Percentiles rank a stretch among this genome's conserved stretches.
phyloP scores from a whole-genome alignment of 2,329 filamentous ascomycete genomes.

The Fusarium algeriense region DNA sequence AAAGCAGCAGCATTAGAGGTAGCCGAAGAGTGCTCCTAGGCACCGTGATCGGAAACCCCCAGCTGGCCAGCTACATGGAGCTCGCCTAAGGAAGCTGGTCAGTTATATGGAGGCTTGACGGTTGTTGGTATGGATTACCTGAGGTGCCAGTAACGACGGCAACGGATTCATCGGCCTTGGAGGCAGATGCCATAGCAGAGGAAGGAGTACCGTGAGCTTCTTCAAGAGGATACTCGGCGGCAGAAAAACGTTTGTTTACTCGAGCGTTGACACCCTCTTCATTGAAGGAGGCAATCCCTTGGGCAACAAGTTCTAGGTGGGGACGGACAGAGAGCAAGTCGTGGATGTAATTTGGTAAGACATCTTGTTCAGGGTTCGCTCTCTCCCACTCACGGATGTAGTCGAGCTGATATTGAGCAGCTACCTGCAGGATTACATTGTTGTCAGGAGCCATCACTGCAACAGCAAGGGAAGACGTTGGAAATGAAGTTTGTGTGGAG shows the following conservation, averaged over 20 bases:
- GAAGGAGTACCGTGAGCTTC: neutral
- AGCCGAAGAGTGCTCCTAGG: neutral
- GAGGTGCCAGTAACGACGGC: neutral
- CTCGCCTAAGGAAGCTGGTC: neutral
- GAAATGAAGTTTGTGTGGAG: accelerated
- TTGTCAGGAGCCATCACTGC: neutral
- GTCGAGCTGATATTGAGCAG: neutral
- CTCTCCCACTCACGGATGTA: neutral
- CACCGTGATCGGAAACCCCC: neutral
- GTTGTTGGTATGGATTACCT: neutral
- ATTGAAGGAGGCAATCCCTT: neutral
- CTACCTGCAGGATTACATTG: neutral
- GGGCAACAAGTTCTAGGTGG: neutral
- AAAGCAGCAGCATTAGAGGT: neutral
- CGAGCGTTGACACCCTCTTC: neutral
- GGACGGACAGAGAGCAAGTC: neutral
- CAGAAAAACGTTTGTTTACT: neutral
- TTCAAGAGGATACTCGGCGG: neutral
- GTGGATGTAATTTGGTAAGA: accelerated
- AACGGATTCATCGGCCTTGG: neutral
- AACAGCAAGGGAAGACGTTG: too few relatives aligned
- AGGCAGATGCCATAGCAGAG: neutral
- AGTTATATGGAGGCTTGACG: neutral
- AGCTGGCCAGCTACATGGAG: neutral
- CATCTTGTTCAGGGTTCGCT: accelerated